A percentile compares a stretch with the other conserved stretches of the same genome.
These are phyloP conservation scores for Zarea fungicola DNA, from an alignment of 2,329 filamentous ascomycete genomes.

Conservation along the genomic window DNA sequence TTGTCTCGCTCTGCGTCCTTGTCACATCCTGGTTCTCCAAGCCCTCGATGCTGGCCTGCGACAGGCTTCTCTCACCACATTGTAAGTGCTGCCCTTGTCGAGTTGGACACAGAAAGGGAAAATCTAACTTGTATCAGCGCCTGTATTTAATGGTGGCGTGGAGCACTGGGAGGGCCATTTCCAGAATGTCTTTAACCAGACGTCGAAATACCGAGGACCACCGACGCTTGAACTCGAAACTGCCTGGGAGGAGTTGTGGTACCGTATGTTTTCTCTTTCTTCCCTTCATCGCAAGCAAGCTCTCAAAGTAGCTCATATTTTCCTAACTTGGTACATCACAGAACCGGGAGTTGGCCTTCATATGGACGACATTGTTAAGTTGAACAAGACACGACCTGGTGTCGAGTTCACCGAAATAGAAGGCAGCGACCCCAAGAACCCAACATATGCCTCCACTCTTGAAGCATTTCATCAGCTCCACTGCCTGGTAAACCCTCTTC, in stretches of 20 bases:
- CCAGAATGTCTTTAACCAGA: conserved; percentile 4
- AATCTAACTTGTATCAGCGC: conserved; percentile 1
- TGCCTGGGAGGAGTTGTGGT: conserved; percentile 12
- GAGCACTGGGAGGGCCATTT: conserved; percentile 11
- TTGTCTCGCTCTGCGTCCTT: conserved; percentile 1
- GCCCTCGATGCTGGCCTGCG: conserved; percentile 8
- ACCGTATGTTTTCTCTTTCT: neutral
- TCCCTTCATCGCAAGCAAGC: no score
- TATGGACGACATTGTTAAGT: conserved; percentile 3
- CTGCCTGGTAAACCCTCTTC: conserved; percentile 11
- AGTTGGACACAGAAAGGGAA: neutral
- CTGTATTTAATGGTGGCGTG: conserved; percentile 6
- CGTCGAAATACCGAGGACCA: conserved; percentile 11
- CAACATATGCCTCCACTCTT: conserved; percentile 14
- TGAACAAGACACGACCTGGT: conserved; percentile 10
- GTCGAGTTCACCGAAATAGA: conserved; percentile 1
- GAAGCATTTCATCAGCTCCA: conserved; percentile 18
- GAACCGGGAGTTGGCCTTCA: conserved; percentile 1
- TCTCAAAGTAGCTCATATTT: no score
- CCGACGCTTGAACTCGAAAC: conserved; percentile 8
- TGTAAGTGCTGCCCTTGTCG: neutral
- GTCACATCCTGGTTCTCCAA: neutral
- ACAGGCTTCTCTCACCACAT: conserved; percentile 7
- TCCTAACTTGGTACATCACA: neutral
- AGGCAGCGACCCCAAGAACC: conserved; percentile 7